Base-by-base conservation (phyloP, 2,329 filamentous ascomycete genomes). In the Penicillium occitanis region DNA sequence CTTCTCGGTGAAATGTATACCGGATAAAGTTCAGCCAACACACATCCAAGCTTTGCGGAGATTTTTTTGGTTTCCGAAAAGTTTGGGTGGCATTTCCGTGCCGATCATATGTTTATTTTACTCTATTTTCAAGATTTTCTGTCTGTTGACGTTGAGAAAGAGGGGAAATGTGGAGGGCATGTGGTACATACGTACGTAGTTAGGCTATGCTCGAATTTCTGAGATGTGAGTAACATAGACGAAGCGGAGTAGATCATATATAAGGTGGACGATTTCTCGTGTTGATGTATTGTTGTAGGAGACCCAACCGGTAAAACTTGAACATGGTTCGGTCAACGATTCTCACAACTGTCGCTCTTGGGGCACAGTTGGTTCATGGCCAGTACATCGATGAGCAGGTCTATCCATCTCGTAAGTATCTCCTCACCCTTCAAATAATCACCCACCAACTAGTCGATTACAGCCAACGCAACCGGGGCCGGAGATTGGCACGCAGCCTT, bases 401-500 rank as follows among this genome's bases (percentile, higher is more conserved):
- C 37, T 65, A 51, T 42, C 63, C 63, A 10, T 60, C 63, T 28
- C 63, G 63, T 65, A 60, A 51, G 55, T 28, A 14, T 28, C 3
- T 10, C 11, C 19, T 14, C 6, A 30, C 13, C 2, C 14, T 22
- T 33, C 4, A 5, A 14, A 22, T 10, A 25, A 10, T 19, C 13
- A 19, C 10, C 7, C 13, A 17, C 13, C 44, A 10, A 53, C 42
- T 37, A 4, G 37, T 53, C 25, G 19, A 30, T 14, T 48, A 3
- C 30, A 66, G 59, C 66, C 55, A 68, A 68, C 28, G 53, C 66
- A 5, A 62, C 65, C 7, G 72, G 71, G n/a, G 66, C 72, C 10
- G 68, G 68, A n/a, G 58, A 50, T 13, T 71, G 70, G 70, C 51
- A 63, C 19, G 63, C 60, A 14, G 70, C 69, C 5, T 67, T 63